Evolutionary conservation across 495 filamentous ascomycete species (phyloP).

Genomic region (Penicillium parvum): DNA sequence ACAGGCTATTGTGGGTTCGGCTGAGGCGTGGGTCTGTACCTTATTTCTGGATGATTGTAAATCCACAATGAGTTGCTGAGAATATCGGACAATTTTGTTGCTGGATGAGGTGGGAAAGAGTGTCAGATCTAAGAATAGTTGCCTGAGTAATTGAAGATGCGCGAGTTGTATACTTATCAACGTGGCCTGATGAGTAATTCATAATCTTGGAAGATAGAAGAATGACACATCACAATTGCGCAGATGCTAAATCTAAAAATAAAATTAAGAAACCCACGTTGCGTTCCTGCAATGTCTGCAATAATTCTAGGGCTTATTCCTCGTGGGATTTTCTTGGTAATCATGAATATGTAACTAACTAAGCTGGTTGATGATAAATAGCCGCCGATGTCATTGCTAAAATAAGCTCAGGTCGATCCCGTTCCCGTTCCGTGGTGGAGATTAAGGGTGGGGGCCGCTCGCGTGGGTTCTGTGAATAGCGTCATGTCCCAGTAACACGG

Average conservation of each 20-base stretch:
- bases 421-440: background rate
- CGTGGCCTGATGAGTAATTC: background rate
- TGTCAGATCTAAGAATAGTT: slow-evolving; percentile 15
- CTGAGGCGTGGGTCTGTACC: background rate
- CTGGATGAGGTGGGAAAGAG: background rate
- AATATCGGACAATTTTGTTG: too few species aligned
- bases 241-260: slow-evolving; percentile 7
- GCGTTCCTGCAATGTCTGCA: slow-evolving; percentile 12
- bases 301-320: background rate
- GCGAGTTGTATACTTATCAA: background rate
- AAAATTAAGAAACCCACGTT: slow-evolving; percentile 29
- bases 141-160: background rate
- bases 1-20: background rate
- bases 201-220: background rate
- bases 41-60: too few species aligned
- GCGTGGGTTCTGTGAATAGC: background rate
- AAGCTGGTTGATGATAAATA: background rate
- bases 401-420: slow-evolving; percentile 2
- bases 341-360: too few species aligned
- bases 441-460: too few species aligned
- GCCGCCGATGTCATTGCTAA: background rate
- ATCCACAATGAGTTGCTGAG: background rate
- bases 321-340: too few species aligned
- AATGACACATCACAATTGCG: too few species aligned
- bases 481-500: background rate